These are phyloP conservation scores for Pseudocercospora vitis DNA, from an alignment of 2,329 filamentous ascomycete species.

Conservation along the genomic window DNA sequence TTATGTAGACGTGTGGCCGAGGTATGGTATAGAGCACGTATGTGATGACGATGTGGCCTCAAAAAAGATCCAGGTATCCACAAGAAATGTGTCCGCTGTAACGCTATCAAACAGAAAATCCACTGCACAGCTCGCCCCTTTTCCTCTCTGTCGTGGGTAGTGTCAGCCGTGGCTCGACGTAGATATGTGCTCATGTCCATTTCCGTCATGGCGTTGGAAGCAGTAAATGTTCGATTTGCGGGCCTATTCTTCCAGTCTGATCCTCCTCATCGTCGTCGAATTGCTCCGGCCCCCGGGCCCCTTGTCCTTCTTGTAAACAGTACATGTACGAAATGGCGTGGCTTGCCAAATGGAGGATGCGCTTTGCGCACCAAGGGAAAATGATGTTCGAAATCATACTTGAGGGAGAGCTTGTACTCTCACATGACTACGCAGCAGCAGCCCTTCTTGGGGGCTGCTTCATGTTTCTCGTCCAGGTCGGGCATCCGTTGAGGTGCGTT, in stretches of 20 bases:
- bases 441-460: slow-evolving; percentile 58
- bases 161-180: slow-evolving; percentile 7
- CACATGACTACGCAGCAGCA: slow-evolving; percentile 78
- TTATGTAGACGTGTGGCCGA: slow-evolving; percentile 1
- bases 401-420: slow-evolving; percentile 29
- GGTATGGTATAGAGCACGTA: slow-evolving; percentile 9
- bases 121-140: slow-evolving; percentile 6
- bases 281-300: neutral
- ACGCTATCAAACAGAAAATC: slow-evolving; percentile 22
- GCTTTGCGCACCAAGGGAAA: neutral
- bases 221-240: neutral
- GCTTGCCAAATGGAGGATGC: slow-evolving; percentile 1
- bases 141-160: slow-evolving; percentile 2
- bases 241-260: neutral
- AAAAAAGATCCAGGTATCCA: slow-evolving; percentile 2
- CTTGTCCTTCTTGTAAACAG: slow-evolving; percentile 1
- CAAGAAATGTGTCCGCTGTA: slow-evolving; percentile 18
- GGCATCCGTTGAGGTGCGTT: slow-evolving; percentile 53
- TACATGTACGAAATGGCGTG: slow-evolving; percentile 5
- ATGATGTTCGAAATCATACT: neutral
- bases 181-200: slow-evolving; percentile 16
- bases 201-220: slow-evolving; percentile 3
- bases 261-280: neutral
- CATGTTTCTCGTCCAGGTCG: slow-evolving; percentile 55
- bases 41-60: neutral